Base-by-base conservation (phyloP, 768 basidiomycete species). In the Tylopilus rubrobrunneus region DNA sequence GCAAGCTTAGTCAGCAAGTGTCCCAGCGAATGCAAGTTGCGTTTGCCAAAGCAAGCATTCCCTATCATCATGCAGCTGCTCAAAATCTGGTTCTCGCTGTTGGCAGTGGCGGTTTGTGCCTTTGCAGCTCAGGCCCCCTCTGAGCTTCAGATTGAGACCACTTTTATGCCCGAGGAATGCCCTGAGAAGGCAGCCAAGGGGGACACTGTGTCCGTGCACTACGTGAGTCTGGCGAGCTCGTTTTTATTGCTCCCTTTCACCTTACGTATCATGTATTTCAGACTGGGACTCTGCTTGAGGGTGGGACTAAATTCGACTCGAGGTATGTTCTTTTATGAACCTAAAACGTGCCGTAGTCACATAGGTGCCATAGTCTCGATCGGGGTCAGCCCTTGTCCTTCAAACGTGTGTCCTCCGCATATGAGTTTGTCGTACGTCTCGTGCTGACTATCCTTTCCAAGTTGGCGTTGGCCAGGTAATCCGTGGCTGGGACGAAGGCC, bases 241-340 rank as follows among this genome's bases (percentile, higher is more conserved):
- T 9, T 15, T 2, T 15, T 12, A 33, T 41, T 50, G 19, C 4
- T 25, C 47, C 33, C 7, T 49, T 47, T 46, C 43, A 52, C 48
- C 42, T 14, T 34, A 15, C 9, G 14, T 7, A 25, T 10, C 37
- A 10, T 43, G 3, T 45, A 12, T 44, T 49, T 36, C 46, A 56
- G 60, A 95, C 90, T 5, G 95, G 94, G 4, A 95, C 80, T 9
- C 71, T 98, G 48, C 84, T 84, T 60, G 71, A 79, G 10, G 83
- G 77, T 48, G 92, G 92, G 8, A 79, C 79, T 54, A 88, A 94
- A 67, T 98, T 98, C 62, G 94, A 98, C 71, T 94, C 92, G 9
- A 93, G 91, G 81, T 87, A 62, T 7, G 78, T 62, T 45, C 2
- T 28, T 48, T 28, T 1, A 23, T 6, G 14, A n/a, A 27, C 33